These are phyloP conservation scores for Pseudocercospora crystallina DNA, from an alignment of 2,329 filamentous ascomycete genomes.

Conservation along the genomic window DNA sequence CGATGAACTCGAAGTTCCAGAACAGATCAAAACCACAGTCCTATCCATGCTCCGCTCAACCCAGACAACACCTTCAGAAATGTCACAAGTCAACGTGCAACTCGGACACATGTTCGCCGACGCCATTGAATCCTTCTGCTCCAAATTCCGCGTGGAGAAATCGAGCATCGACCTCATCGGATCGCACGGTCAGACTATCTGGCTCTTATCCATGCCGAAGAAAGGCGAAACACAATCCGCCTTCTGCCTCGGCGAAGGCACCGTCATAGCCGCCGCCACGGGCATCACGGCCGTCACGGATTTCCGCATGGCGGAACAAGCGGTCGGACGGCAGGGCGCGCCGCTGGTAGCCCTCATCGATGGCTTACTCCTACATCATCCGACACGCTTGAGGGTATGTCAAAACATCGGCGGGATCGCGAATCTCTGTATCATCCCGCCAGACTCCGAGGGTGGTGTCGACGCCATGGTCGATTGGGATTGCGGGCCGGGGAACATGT, in stretches of 20 bases:
- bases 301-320: constrained; percentile 58
- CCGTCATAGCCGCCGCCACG: constrained; percentile 55
- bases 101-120: constrained; percentile 58
- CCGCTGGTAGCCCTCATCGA: constrained; percentile 62
- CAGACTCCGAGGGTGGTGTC: constrained; percentile 40
- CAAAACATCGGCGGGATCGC: constrained; percentile 63
- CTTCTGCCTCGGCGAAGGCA: constrained; percentile 60
- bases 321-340: constrained; percentile 55
- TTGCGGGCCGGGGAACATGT: constrained; percentile 36
- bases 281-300: constrained; percentile 61
- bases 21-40: constrained; percentile 55
- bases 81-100: constrained; percentile 58
- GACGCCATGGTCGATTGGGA: constrained; percentile 32
- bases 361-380: constrained; percentile 56
- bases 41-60: constrained; percentile 59
- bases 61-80: constrained; percentile 52
- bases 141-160: constrained; percentile 38
- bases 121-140: constrained; percentile 53
- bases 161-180: constrained; percentile 53
- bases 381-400: constrained; percentile 57
- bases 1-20: constrained; percentile 55
- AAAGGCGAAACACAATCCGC: constrained; percentile 48
- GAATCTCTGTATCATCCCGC: constrained; percentile 61
- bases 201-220: constrained; percentile 56
- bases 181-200: constrained; percentile 61